Evolutionary conservation across 371 early-diverging fungal genomes (phyloP).

Genomic region (Mortierella sp.): DNA sequence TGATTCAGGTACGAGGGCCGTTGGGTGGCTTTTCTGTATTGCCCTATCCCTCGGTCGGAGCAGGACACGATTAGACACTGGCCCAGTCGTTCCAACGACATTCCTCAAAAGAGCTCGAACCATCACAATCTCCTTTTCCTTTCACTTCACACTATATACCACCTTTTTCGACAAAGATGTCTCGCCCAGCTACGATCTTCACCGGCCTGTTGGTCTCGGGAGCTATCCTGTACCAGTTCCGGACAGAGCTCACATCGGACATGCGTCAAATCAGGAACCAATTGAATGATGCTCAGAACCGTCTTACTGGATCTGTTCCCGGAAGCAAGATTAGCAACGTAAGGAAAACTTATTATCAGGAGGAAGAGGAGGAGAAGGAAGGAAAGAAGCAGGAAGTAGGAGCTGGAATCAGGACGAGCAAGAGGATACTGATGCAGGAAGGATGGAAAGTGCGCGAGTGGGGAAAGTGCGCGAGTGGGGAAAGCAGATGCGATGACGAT

Average conservation of each 20-base stretch:
- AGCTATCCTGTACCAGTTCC: constrained; percentile 57
- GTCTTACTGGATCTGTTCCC: constrained; percentile 57
- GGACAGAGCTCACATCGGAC: constrained; percentile 56
- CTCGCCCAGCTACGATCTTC: constrained; percentile 51
- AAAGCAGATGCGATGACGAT: neutral
- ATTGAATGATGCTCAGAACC: constrained; percentile 55
- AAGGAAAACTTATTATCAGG: constrained; percentile 13
- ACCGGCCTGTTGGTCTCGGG: constrained; percentile 57
- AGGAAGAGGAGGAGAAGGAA: neutral
- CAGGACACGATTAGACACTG: neutral
- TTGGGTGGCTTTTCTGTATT: constrained; percentile 1
- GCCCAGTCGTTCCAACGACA: neutral
- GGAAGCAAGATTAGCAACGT: constrained; percentile 58
- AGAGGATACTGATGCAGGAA: no score
- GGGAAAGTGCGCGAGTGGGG: neutral
- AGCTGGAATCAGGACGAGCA: neutral
- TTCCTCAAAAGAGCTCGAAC: neutral
- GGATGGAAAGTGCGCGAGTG: no score
- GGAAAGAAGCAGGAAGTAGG: neutral
- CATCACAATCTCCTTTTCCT: neutral
- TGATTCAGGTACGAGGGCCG: neutral
- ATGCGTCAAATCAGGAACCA: constrained; percentile 56
- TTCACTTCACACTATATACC: neutral
- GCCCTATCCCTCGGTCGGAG: neutral
- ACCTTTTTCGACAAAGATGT: constrained; percentile 18